A percentile compares a stretch with the other conserved stretches of the same genome.
Conservation (phyloP, 805 yeast species). For the Metschnikowia dekortorum region DNA sequence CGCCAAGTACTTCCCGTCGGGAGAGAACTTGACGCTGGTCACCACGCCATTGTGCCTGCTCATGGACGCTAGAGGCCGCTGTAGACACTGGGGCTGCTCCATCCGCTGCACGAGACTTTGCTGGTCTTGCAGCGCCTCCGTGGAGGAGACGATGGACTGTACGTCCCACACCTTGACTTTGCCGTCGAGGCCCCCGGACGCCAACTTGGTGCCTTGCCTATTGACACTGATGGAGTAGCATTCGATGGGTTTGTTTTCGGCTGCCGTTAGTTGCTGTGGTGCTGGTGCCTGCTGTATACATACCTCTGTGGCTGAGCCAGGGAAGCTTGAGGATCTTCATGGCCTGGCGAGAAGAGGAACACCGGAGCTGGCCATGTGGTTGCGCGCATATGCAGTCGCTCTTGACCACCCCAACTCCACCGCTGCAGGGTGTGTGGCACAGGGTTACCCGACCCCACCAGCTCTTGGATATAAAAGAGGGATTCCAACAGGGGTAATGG, state of each 20-base stretch:
- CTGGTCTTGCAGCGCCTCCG: conserved; percentile 10
- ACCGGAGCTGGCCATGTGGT: neutral
- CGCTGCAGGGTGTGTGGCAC: no score
- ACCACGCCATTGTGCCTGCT: conserved; percentile 96
- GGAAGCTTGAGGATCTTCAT: conserved; percentile 41
- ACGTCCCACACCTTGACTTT: conserved; percentile 87
- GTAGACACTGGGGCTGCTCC: conserved; percentile 7
- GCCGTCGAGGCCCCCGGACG: conserved; percentile 91
- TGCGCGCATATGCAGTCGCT: neutral
- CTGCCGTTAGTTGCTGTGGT: conserved; percentile 34
- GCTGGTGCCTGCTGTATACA: conserved; percentile 8
- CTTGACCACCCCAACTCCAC: no score
- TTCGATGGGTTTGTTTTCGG: conserved; percentile 76
- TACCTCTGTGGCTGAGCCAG: conserved; percentile 43
- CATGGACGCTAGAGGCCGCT: conserved; percentile 78
- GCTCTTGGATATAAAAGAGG: no score
- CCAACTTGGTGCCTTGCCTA: conserved; percentile 78
- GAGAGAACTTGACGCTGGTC: conserved; percentile 87
- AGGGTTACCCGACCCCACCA: no score
- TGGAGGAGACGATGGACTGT: conserved; percentile 46
- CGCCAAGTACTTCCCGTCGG: conserved; percentile 86
- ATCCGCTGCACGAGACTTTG: conserved; percentile 7
- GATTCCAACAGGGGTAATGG: no score
- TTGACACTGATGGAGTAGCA: conserved; percentile 80
- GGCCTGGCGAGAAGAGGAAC: neutral